These are phyloP conservation scores for Talaromyces sp. DNA, from an alignment of 2,329 filamentous ascomycete species.

Conservation along the genomic window DNA sequence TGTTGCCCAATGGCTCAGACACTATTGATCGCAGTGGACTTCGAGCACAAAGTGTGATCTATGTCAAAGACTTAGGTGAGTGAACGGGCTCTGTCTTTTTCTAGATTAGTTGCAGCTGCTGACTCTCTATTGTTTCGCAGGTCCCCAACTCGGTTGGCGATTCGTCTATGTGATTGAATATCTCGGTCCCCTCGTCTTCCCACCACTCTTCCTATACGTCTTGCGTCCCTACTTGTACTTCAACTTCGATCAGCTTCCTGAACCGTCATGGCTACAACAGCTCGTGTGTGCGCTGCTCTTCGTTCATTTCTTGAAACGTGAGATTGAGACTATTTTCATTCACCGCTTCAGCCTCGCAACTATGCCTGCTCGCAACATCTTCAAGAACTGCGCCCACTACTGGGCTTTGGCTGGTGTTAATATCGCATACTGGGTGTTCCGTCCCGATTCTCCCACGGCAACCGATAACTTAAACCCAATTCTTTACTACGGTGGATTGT, in stretches of 20 bases:
- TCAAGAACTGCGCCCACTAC: constrained; percentile 95
- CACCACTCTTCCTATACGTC: constrained; percentile 67
- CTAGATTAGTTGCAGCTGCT: not conserved
- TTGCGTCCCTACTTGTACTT: constrained; percentile 71
- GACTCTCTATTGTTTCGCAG: constrained; percentile 44
- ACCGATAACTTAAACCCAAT: constrained; percentile 46
- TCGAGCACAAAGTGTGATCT: constrained; percentile 60
- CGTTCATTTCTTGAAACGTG: constrained; percentile 89
- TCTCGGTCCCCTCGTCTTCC: constrained; percentile 83
- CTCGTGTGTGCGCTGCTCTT: constrained; percentile 71
- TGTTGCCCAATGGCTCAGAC: constrained; percentile 53
- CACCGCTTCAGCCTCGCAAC: constrained; percentile 94
- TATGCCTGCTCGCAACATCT: constrained; percentile 86
- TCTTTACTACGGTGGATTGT: constrained; percentile 65
- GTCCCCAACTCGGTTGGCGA: constrained; percentile 84
- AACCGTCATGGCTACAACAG: constrained; percentile 64
- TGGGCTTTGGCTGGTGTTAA: constrained; percentile 80
- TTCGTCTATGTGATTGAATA: constrained; percentile 97
- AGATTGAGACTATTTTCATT: constrained; percentile 88
- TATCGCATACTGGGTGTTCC: constrained; percentile 81
- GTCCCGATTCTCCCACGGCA: constrained; percentile 67
- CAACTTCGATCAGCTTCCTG: constrained; percentile 46
- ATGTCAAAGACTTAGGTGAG: constrained; percentile 89
- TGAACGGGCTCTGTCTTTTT: not conserved
- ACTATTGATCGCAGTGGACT: constrained; percentile 56